Conservation (phyloP, 2,329 filamentous ascomycete species). For the Pseudovirgaria hyperparasitica region DNA sequence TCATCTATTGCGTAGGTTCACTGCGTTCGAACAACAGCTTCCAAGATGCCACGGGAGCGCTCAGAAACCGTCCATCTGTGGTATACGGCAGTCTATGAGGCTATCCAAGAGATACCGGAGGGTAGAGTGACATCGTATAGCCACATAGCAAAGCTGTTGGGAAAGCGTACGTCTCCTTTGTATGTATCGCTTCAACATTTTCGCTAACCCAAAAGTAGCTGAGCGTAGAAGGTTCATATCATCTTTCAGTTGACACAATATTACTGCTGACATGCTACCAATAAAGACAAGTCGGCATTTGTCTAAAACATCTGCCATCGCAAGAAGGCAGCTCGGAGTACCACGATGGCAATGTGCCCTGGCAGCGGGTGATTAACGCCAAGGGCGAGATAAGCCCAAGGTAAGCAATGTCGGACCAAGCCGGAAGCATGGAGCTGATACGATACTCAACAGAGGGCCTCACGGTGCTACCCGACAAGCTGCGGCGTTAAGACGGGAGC, state of each 20-base stretch:
- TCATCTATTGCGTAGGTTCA: no score
- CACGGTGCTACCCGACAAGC: conserved; percentile 35
- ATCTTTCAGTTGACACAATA: not conserved
- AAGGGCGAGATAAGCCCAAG: conserved; percentile 78
- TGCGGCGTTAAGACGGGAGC: conserved; percentile 31
- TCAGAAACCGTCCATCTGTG: conserved; percentile 65
- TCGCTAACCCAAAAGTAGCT: conserved; percentile 3
- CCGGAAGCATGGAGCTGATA: not conserved
- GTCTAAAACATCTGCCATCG: conserved; percentile 70
- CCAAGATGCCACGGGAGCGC: no score
- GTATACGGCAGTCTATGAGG: conserved; percentile 65
- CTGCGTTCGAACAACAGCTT: no score
- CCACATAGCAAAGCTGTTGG: conserved; percentile 60
- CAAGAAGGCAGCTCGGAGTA: conserved; percentile 36
- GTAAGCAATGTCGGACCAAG: conserved; percentile 32
- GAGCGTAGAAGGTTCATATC: conserved; percentile 1
- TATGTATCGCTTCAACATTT: not conserved
- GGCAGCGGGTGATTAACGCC: conserved; percentile 86
- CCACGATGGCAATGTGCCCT: conserved; percentile 71
- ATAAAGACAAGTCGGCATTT: conserved; percentile 70
- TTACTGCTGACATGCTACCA: conserved; percentile 4
- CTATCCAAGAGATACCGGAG: conserved; percentile 70
- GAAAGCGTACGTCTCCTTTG: conserved; percentile 46
- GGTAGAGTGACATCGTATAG: conserved; percentile 84
- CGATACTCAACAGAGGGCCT: conserved; percentile 22